phyloP scores from a whole-genome alignment of 176 grass and related monocot genomes.

The Oryza brachyantha region DNA sequence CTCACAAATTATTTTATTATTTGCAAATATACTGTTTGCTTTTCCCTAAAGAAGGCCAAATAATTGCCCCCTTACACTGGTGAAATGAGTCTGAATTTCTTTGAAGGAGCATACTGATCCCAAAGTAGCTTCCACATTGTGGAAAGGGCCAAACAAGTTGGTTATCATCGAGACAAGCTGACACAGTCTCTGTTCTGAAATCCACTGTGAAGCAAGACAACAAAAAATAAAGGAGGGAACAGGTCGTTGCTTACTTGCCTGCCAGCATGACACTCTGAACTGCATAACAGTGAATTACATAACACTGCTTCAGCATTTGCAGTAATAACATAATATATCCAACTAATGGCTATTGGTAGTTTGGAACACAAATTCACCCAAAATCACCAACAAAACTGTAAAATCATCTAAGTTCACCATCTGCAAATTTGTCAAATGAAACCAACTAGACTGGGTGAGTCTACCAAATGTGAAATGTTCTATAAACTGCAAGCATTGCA shows the following conservation, averaged over 20 bases:
- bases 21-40: too few species aligned
- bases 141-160: constrained; percentile 52
- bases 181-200: constrained; percentile 40
- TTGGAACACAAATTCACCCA: background rate
- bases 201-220: constrained; percentile 35
- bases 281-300: constrained; percentile 8
- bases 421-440: background rate
- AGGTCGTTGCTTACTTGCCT: constrained; percentile 20
- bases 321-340: background rate
- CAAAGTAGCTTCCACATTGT: constrained; percentile 40
- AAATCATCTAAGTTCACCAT: background rate
- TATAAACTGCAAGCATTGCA: constrained; percentile 8
- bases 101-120: constrained; percentile 17
- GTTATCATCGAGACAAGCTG: constrained; percentile 43
- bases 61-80: too few species aligned
- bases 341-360: background rate
- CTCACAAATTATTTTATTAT: too few species aligned
- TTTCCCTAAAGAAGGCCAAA: too few species aligned
- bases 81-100: constrained; percentile 27
- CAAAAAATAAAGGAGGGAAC: constrained; percentile 31
- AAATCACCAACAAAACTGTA: background rate
- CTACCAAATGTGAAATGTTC: background rate
- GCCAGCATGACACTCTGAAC: constrained; percentile 11
- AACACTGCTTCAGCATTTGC: background rate
- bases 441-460: background rate